Conservation (phyloP, 1,284 basidiomycete species). For the Rhodotorula sp. region DNA sequence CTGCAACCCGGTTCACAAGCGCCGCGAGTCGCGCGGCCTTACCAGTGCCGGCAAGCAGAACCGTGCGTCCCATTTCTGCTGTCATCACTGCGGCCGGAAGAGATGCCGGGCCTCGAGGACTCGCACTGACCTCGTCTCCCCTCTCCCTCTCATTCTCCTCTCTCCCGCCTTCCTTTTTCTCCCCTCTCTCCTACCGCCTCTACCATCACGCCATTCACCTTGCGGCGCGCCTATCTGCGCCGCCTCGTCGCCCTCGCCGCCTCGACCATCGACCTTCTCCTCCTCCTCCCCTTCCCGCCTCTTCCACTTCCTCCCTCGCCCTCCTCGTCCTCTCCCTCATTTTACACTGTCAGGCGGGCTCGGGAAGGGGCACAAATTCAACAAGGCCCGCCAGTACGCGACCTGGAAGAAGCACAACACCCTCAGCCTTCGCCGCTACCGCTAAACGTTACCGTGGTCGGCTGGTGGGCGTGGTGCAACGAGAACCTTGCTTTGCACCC, state of each 20-base stretch:
- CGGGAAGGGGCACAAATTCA: slow-evolving; percentile 94
- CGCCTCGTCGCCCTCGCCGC: background rate
- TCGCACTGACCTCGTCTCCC: background rate
- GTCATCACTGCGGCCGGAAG: background rate
- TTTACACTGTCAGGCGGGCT: slow-evolving; percentile 59
- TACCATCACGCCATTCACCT: background rate
- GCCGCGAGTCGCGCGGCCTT: slow-evolving; percentile 94
- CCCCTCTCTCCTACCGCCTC: background rate
- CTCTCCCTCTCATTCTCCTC: background rate
- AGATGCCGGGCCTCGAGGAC: background rate
- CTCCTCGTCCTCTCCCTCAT: background rate
- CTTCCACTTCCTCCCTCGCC: background rate
- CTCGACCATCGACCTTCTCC: background rate
- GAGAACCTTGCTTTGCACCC: too few species aligned
- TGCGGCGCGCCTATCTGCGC: background rate
- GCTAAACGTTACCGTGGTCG: slow-evolving; percentile 14
- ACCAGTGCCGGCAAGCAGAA: slow-evolving; percentile 94
- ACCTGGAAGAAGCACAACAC: slow-evolving; percentile 85
- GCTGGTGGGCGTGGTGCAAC: too few species aligned
- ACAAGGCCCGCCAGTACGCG: slow-evolving; percentile 75
- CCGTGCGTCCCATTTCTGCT: slow-evolving; percentile 53
- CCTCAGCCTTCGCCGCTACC: slow-evolving; percentile 31
- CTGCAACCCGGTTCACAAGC: slow-evolving; percentile 96
- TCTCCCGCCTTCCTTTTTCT: background rate
- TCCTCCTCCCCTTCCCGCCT: background rate